Evolutionary conservation across 768 basidiomycete genomes (phyloP), one percentile per base, ranked within the genome.

Genomic region (Panaeolus papilionaceus): DNA sequence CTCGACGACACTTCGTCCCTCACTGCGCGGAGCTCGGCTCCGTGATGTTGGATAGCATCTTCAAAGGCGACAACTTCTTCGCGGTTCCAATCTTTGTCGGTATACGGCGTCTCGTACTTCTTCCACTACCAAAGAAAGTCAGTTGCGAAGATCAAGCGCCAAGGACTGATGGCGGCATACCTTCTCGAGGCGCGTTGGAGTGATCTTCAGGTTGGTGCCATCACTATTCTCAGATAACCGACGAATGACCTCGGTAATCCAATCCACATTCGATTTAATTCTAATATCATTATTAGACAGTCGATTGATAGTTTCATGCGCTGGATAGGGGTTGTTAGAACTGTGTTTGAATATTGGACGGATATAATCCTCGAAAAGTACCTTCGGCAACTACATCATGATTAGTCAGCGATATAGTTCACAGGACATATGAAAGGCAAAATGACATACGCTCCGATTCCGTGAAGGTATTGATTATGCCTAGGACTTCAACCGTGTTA

Each of bases 1-100:
- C 93, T 83, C 2, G 89, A 86, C 26, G 83, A 84, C 49, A 95
- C 84, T 73, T 94, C 92, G 37, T 93, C 91, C 62, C 89, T 82
- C 28, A 94, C 91, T 4, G 87, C 86, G 45, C 92, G 89, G 64
- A 95, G 88, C 74, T 95, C 94, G 12, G 93, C 90, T 38, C 92
- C 92, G 70, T 93, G 87, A n/a, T 81, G 79, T 61, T 81, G 72
- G 61, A 94, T 91, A 4, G 86, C 91, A 70, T 92, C 90, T 74
- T 94, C 92, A 76, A 95, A 95, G 2, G 88, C 87, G 20, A 85
- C 84, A 18, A 88, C 76, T 72, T 95, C 94, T 63, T 90, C 88
- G 26, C 82, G 79, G 2, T 82, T 85, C 92, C 92, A 95, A 63
- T 88, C 86, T 70, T 82, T 85, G 77, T 95, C 94, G 1, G 83